These are phyloP conservation scores for Marsdenia floribunda DNA, from an alignment of 257 asterid species.

Conservation along the genomic window DNA sequence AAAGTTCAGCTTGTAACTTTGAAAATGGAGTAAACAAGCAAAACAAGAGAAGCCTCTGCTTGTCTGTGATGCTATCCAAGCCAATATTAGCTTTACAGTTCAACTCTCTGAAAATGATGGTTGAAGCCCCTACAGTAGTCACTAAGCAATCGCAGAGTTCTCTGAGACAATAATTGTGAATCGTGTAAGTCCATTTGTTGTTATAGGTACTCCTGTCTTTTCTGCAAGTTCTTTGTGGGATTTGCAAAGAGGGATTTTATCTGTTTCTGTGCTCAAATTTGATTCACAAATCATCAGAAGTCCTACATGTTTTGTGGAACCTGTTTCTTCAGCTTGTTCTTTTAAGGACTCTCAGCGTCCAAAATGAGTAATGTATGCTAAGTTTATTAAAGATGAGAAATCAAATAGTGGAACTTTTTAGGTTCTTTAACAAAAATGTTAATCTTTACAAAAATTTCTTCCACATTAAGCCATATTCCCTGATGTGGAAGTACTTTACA, in stretches of 20 bases:
- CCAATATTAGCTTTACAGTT: slow-evolving; percentile 81
- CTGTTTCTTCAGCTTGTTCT: neutral
- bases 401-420: neutral
- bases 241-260: neutral
- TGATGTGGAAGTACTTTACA: slow-evolving; percentile 2
- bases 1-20: slow-evolving; percentile 10
- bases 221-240: neutral
- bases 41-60: slow-evolving; percentile 52
- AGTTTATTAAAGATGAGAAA: neutral
- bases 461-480: neutral
- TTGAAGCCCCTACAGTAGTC: slow-evolving; percentile 69
- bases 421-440: neutral
- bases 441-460: slow-evolving; percentile 1
- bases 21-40: slow-evolving; percentile 16
- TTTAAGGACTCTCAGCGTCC: neutral
- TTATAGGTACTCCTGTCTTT: neutral
- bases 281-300: too few relatives aligned
- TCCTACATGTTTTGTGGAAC: too few relatives aligned
- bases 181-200: neutral
- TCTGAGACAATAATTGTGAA: slow-evolving; percentile 7
- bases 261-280: neutral
- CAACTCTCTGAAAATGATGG: slow-evolving; percentile 64
- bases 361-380: too few relatives aligned
- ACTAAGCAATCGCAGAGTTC: slow-evolving; percentile 17
- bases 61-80: slow-evolving; percentile 71